Evolutionary conservation across 1,284 basidiomycete species (phyloP), one percentile per base, ranked within the genome.

Genomic region (Cutaneotrichosporon daszewskae): DNA sequence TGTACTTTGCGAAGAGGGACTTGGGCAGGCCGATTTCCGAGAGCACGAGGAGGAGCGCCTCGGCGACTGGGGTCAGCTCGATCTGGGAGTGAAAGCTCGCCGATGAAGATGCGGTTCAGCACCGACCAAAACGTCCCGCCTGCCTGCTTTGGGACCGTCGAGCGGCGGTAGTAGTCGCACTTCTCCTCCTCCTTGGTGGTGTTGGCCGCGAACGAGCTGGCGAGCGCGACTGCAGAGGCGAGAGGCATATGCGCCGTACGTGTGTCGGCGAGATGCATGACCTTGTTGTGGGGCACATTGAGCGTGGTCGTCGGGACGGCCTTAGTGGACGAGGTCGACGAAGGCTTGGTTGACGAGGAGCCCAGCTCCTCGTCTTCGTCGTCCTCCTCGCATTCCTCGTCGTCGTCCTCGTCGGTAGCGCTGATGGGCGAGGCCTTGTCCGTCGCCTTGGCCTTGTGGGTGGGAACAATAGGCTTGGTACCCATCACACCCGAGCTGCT

Each of bases 121-220:
- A 90, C 81, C 1, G 85, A 83, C 84, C 87, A 91, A 69, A 90
- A 89, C 2, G 79, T 79, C 14, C 88, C 87, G 3, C 84, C 87
- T 35, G 85, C 75, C 68, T 92, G 86, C 60, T 87, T 85, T 0
- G 87, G 87, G 4, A 91, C 84, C 2, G 85, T 54, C 5, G 47
- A 75, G 52, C 68, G 86, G 79, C 79, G 76, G 60, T 87, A 79
- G 63, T 89, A 89, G 57, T 86, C 82, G 54, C 79, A 80, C 18
- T 37, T 49, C 8, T 61, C 54, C 10, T 52, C 47, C 22, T 14
- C 17, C 16, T 37, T 42, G 19, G 32, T 19, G 18, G 23, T 29
- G 17, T 22, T 9, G 13, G 34, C 24, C 14, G 20, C 17, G 11
- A 16, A 9, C 12, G 32, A 3, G 19, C 34, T 22, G 4, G 42